A percentile compares a stretch with the other conserved stretches of the same genome.
phyloP scores from a whole-genome alignment of 1,284 basidiomycete genomes.

The Tetrapyrgos nigripes region DNA sequence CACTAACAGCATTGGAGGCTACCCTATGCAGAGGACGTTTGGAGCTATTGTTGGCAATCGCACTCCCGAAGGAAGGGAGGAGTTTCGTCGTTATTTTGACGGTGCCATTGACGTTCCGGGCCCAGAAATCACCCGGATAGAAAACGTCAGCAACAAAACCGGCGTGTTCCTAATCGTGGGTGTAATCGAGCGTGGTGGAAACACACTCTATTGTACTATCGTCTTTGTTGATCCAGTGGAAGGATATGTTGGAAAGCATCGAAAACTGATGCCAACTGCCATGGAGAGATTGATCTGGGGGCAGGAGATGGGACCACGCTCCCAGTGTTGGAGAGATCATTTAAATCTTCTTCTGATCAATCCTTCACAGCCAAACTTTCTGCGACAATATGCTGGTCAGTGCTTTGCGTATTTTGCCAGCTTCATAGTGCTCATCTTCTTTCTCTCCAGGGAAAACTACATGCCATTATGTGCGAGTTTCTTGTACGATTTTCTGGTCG shows the following conservation, averaged over 20 bases:
- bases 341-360: constrained; percentile 28
- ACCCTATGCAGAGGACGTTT: constrained; percentile 69
- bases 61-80: constrained; percentile 59
- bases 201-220: constrained; percentile 75
- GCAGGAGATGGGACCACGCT: constrained; percentile 57
- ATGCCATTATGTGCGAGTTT: constrained; percentile 66
- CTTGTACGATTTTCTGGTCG: neutral
- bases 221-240: constrained; percentile 66
- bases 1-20: constrained; percentile 63
- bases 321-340: constrained; percentile 48
- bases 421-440: neutral
- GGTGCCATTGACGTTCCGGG: constrained; percentile 67
- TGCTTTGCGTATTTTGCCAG: neutral
- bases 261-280: constrained; percentile 79
- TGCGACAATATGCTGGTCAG: constrained; percentile 73
- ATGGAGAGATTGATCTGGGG: constrained; percentile 77
- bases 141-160: constrained; percentile 53
- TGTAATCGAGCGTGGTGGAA: constrained; percentile 68
- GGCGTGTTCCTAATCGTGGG: constrained; percentile 72
- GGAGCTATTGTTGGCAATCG: constrained; percentile 64
- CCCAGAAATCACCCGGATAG: constrained; percentile 54
- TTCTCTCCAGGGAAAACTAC: constrained; percentile 69
- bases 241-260: constrained; percentile 68
- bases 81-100: constrained; percentile 61
- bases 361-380: constrained; percentile 57